A percentile compares a stretch with the other conserved stretches of the same genome.
Conservation (phyloP, 2,329 filamentous ascomycete species). For the Rutstroemia sp. region DNA sequence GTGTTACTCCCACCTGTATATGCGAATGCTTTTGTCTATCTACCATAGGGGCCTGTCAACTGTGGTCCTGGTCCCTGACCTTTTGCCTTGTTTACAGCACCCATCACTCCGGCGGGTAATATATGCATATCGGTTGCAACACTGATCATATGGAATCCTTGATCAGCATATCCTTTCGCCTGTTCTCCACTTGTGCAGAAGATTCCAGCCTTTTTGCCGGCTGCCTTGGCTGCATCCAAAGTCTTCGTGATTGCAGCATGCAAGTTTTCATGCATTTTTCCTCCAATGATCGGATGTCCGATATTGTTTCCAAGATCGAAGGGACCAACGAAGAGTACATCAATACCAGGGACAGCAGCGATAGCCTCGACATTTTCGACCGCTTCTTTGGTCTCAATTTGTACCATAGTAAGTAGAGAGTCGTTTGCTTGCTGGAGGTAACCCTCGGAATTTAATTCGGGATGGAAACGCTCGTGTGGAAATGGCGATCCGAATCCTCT, state of each 20-base stretch:
- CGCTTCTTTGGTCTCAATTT: slow-evolving; percentile 60
- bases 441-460: slow-evolving; percentile 42
- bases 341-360: slow-evolving; percentile 50
- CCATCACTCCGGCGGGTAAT: slow-evolving; percentile 39
- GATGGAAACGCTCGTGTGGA: slow-evolving; percentile 41
- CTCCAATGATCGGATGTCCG: slow-evolving; percentile 53
- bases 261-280: slow-evolving; percentile 51
- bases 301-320: slow-evolving; percentile 60
- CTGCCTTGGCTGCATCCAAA: slow-evolving; percentile 47
- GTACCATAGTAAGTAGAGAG: slow-evolving; percentile 55
- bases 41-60: slow-evolving; percentile 26
- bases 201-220: slow-evolving; percentile 60
- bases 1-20: neutral
- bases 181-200: slow-evolving; percentile 50
- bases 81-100: slow-evolving; percentile 40
- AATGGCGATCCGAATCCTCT: slow-evolving; percentile 51
- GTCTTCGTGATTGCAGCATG: slow-evolving; percentile 51
- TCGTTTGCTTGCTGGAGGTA: slow-evolving; percentile 51
- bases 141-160: slow-evolving; percentile 56
- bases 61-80: slow-evolving; percentile 29
- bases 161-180: slow-evolving; percentile 44
- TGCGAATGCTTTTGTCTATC: slow-evolving; percentile 10
- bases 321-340: slow-evolving; percentile 58
- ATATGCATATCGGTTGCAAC: slow-evolving; percentile 49
- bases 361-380: slow-evolving; percentile 54